Evolutionary conservation across 2,329 filamentous ascomycete species (phyloP).

Genomic region (Uncinocarpus reesii): DNA sequence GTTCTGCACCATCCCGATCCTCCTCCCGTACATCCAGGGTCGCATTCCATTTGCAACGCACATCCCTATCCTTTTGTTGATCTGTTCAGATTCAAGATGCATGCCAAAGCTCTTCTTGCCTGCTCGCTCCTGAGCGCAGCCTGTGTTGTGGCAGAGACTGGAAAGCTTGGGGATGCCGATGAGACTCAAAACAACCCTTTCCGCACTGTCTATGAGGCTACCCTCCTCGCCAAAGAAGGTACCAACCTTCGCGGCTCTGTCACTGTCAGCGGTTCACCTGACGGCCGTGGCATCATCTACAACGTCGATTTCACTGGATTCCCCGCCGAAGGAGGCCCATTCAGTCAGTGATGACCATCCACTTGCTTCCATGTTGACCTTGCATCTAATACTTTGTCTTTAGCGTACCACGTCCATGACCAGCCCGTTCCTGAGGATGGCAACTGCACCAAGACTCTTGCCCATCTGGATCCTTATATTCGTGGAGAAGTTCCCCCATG

Average conservation of each 20-base stretch:
- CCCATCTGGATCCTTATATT: slow-evolving; percentile 60
- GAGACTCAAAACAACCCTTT: slow-evolving; percentile 47
- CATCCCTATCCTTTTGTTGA: background rate
- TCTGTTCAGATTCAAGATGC: slow-evolving; percentile 15
- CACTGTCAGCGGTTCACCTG: slow-evolving; percentile 37
- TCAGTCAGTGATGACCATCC: slow-evolving; percentile 40
- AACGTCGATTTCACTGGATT: slow-evolving; percentile 49
- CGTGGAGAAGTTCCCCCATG: slow-evolving; percentile 55
- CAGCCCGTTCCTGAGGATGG: slow-evolving; percentile 53
- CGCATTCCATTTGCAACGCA: slow-evolving; percentile 1
- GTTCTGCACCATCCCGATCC: background rate
- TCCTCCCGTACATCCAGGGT: background rate
- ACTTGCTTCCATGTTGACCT: background rate
- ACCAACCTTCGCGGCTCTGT: slow-evolving; percentile 48
- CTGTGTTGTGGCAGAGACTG: slow-evolving; percentile 19
- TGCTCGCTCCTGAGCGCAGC: slow-evolving; percentile 20
- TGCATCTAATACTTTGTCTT: slow-evolving; percentile 16
- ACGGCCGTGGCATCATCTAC: slow-evolving; percentile 48
- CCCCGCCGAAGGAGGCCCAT: slow-evolving; percentile 45
- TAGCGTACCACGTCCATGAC: slow-evolving; percentile 62
- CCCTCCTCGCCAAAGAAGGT: slow-evolving; percentile 45
- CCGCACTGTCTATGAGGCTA: slow-evolving; percentile 46
- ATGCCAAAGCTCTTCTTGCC: slow-evolving; percentile 17
- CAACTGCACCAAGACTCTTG: slow-evolving; percentile 59
- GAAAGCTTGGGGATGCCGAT: slow-evolving; percentile 41